These are phyloP conservation scores for Gossypium schwendimanii DNA, from an alignment of 441 rosid species.

Conservation along the genomic window DNA sequence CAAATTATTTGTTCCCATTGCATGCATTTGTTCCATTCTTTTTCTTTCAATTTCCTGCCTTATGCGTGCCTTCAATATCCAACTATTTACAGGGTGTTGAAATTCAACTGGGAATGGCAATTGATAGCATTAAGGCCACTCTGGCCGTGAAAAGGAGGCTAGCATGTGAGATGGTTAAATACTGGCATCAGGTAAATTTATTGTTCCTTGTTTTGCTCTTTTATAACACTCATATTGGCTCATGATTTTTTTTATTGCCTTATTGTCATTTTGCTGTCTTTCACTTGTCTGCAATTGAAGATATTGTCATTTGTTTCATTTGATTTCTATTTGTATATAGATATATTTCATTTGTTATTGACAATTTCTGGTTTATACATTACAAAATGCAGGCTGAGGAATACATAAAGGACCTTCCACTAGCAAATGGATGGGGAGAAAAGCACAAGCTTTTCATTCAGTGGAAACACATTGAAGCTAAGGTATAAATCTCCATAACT, in stretches of 20 bases:
- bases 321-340: too few relatives aligned
- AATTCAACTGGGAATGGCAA: conserved; percentile 39
- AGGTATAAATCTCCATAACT: conserved; percentile 13
- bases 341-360: neutral
- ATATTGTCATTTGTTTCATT: neutral
- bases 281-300: neutral
- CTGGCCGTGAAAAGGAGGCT: conserved; percentile 41
- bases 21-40: neutral
- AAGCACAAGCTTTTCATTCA: conserved; percentile 22
- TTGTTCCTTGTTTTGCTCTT: neutral
- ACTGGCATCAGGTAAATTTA: conserved; percentile 31
- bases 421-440: conserved; percentile 24
- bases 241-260: neutral
- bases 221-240: neutral
- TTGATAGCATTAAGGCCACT: conserved; percentile 34
- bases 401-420: conserved; percentile 18
- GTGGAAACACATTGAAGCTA: conserved; percentile 23
- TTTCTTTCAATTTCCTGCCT: neutral
- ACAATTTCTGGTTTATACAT: neutral
- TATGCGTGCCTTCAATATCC: neutral
- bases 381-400: conserved; percentile 15
- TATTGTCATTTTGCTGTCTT: neutral
- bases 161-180: conserved; percentile 42
- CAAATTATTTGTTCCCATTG: neutral
- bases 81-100: conserved; percentile 26